These are phyloP conservation scores for Kuraishia ogatae DNA, from an alignment of 805 yeast species.

Conservation along the genomic window DNA sequence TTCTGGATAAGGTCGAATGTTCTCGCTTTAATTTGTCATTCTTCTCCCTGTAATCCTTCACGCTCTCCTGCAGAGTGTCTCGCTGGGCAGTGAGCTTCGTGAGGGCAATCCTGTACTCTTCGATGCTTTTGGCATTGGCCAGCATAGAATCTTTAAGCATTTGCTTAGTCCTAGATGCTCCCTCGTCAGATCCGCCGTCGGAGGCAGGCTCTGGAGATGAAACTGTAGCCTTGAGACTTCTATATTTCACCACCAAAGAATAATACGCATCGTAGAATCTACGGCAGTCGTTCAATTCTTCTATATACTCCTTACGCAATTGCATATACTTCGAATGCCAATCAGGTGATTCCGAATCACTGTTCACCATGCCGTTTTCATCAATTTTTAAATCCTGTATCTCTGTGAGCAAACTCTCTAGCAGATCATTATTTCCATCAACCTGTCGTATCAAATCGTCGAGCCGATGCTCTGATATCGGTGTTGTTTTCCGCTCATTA, in stretches of 20 bases:
- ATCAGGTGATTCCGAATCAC: too few relatives aligned
- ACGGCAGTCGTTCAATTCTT: conserved; percentile 21
- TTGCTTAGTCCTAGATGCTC: not conserved
- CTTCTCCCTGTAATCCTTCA: conserved; percentile 3
- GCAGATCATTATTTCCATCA: not conserved
- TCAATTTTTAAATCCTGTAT: not conserved
- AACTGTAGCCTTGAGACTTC: conserved; percentile 11
- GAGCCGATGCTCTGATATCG: not conserved
- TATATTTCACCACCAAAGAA: conserved; percentile 21
- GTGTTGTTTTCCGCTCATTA: too few relatives aligned
- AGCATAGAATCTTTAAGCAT: not conserved
- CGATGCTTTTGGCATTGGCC: not conserved
- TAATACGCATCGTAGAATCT: conserved; percentile 24
- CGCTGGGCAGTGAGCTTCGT: not conserved
- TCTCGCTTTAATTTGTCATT: not conserved
- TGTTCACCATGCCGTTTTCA: too few relatives aligned
- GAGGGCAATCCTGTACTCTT: not conserved
- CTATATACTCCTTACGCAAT: conserved; percentile 19
- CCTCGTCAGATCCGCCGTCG: not conserved
- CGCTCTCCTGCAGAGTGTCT: not conserved
- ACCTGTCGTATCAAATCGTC: not conserved
- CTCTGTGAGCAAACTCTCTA: not conserved
- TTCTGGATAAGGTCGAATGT: not conserved
- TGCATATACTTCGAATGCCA: conserved; percentile 11
- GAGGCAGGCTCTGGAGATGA: conserved; percentile 1